Percentiles rank a stretch among this genome's conserved stretches.
phyloP scores from a whole-genome alignment of 2,329 filamentous ascomycete species.

The Huntiella decipiens region DNA sequence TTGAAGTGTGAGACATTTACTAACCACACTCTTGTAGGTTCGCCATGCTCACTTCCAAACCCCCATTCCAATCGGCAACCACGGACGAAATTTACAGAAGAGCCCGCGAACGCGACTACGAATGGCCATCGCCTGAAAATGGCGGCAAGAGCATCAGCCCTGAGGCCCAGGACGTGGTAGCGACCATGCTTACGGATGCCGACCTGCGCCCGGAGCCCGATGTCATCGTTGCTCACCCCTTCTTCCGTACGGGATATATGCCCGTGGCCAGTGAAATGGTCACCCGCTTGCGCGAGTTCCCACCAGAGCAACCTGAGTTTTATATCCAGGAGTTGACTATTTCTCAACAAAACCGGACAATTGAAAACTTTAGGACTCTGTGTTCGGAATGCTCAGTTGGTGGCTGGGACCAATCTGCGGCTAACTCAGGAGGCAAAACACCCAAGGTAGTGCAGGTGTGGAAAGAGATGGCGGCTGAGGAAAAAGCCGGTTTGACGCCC shows the following conservation, averaged over 20 bases:
- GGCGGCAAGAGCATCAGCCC: constrained; percentile 47
- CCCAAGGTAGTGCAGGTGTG: constrained; percentile 34
- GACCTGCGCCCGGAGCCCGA: constrained; percentile 59
- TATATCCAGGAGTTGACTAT: constrained; percentile 29
- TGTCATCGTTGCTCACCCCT: constrained; percentile 58
- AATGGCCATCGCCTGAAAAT: constrained; percentile 52
- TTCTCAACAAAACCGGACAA: constrained; percentile 26
- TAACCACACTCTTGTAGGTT: constrained; percentile 36
- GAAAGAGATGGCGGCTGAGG: constrained; percentile 49
- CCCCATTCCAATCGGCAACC: constrained; percentile 84
- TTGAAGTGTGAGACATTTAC: background rate
- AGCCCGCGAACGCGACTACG: constrained; percentile 53
- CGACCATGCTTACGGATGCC: constrained; percentile 55
- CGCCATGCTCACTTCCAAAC: constrained; percentile 89
- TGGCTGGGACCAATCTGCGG: constrained; percentile 1
- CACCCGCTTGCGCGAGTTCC: constrained; percentile 33
- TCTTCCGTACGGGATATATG: constrained; percentile 61
- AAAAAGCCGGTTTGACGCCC: constrained; percentile 45
- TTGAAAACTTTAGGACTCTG: constrained; percentile 35
- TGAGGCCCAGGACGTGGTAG: constrained; percentile 62
- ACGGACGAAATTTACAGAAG: constrained; percentile 70
- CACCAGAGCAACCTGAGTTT: constrained; percentile 38
- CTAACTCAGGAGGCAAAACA: constrained; percentile 24
- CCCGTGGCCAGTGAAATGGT: constrained; percentile 42
- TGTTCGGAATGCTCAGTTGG: constrained; percentile 41